Percentiles rank a stretch among this genome's conserved stretches.
Conservation (phyloP, 768 basidiomycete species). For the Suillus sp. region DNA sequence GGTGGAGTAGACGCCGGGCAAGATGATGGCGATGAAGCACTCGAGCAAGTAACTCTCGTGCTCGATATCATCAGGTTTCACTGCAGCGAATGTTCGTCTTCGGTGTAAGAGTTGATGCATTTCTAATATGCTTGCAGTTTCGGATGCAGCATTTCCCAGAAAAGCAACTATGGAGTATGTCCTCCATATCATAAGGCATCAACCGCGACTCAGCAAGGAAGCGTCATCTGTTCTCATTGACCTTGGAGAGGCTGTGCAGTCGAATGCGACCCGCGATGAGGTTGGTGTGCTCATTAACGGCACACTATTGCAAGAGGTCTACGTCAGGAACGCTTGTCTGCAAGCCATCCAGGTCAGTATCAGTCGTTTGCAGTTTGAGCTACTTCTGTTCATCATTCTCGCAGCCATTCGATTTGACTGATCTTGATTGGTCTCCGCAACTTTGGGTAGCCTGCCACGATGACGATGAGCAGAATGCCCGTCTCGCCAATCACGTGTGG, state of each 20-base stretch:
- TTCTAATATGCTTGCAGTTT: constrained; percentile 49
- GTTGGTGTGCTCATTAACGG: constrained; percentile 66
- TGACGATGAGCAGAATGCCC: constrained; percentile 83
- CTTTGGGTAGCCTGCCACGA: constrained; percentile 91
- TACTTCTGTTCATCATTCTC: constrained; percentile 5
- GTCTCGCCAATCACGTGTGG: constrained; percentile 82
- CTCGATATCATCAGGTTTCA: constrained; percentile 43
- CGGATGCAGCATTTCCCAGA: constrained; percentile 73
- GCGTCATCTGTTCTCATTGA: constrained; percentile 80
- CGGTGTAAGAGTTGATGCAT: constrained; percentile 15
- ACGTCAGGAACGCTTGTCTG: constrained; percentile 86
- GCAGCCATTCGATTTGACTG: constrained; percentile 92
- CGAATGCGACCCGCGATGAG: constrained; percentile 64
- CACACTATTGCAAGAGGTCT: constrained; percentile 81
- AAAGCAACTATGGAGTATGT: constrained; percentile 66
- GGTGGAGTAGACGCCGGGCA: constrained; percentile 62
- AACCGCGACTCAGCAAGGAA: constrained; percentile 82
- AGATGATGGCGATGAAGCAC: constrained; percentile 69
- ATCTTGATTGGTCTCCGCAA: constrained; percentile 89
- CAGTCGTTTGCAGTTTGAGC: constrained; percentile 3
- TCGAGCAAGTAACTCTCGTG: constrained; percentile 79
- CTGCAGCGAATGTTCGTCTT: constrained; percentile 29
- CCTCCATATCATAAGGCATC: constrained; percentile 69
- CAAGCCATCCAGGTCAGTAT: constrained; percentile 79
- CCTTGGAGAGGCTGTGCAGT: constrained; percentile 76